These are phyloP conservation scores for Fusarium sp. DNA, from an alignment of 2,329 filamentous ascomycete genomes.

Conservation along the genomic window DNA sequence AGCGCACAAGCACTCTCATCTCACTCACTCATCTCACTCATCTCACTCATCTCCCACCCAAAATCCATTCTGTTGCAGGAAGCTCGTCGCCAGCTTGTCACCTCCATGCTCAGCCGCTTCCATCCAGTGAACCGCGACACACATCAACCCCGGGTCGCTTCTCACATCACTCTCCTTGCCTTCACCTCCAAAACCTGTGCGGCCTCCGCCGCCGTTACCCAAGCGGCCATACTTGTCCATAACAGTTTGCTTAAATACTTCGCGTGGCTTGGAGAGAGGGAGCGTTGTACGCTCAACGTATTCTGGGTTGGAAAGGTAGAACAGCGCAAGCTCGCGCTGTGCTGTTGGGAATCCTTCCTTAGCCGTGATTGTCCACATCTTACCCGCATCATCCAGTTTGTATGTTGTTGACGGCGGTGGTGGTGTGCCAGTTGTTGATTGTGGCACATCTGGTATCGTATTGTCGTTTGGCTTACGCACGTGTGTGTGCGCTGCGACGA, in stretches of 20 bases:
- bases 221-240: slow-evolving; percentile 74
- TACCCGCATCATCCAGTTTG: slow-evolving; percentile 82
- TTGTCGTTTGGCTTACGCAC: slow-evolving; percentile 62
- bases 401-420: slow-evolving; percentile 69
- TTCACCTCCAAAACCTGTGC: slow-evolving; percentile 40
- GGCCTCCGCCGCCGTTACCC: slow-evolving; percentile 43
- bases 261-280: slow-evolving; percentile 84
- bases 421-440: slow-evolving; percentile 56
- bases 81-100: slow-evolving; percentile 84
- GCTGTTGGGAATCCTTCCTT: slow-evolving; percentile 87
- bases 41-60: slow-evolving; percentile 45
- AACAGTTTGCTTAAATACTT: slow-evolving; percentile 90
- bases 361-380: slow-evolving; percentile 92
- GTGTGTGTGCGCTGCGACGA: slow-evolving; percentile 71
- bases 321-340: slow-evolving; percentile 91
- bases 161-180: slow-evolving; percentile 63
- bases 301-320: slow-evolving; percentile 93
- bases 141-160: slow-evolving; percentile 90
- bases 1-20: slow-evolving; percentile 1
- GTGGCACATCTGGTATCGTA: slow-evolving; percentile 47
- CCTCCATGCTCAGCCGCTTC: slow-evolving; percentile 87
- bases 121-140: slow-evolving; percentile 97
- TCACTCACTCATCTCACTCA: background rate
- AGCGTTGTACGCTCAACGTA: slow-evolving; percentile 83
- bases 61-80: slow-evolving; percentile 75